phyloP scores from a whole-genome alignment of 805 yeast species.

The Saturnispora hagleri region DNA sequence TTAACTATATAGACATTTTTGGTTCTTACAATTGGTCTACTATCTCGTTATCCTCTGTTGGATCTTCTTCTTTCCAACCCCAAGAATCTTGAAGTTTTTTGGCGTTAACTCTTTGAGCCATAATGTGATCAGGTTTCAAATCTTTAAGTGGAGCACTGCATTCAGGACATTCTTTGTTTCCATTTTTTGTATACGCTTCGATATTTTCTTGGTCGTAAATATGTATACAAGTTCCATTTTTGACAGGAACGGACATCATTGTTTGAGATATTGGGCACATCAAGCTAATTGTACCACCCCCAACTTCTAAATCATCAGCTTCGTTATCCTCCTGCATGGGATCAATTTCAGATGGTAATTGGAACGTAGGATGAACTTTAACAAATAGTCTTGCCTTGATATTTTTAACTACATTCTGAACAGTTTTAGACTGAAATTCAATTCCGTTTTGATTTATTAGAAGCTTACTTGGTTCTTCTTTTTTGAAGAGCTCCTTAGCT shows the following conservation, averaged over 20 bases:
- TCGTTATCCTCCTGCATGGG: slow-evolving; percentile 23
- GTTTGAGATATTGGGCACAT: slow-evolving; percentile 58
- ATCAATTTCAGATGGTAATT: slow-evolving; percentile 37
- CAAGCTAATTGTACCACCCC: slow-evolving; percentile 63
- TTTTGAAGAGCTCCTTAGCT: background rate
- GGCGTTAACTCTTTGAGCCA: slow-evolving; percentile 11
- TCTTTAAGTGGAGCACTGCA: slow-evolving; percentile 29
- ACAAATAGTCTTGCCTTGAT: slow-evolving; percentile 30
- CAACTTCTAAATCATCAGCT: slow-evolving; percentile 52
- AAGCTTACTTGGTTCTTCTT: background rate
- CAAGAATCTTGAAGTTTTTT: slow-evolving; percentile 2
- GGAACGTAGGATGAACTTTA: slow-evolving; percentile 49
- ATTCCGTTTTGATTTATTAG: slow-evolving; percentile 3
- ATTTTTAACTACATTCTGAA: background rate
- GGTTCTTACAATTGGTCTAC: slow-evolving; percentile 5
- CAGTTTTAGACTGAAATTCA: slow-evolving; percentile 4
- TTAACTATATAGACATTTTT: background rate
- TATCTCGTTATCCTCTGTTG: slow-evolving; percentile 1
- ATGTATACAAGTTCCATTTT: slow-evolving; percentile 51
- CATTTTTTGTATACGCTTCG: slow-evolving; percentile 23
- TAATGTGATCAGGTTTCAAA: slow-evolving; percentile 11
- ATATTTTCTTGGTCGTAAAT: slow-evolving; percentile 47
- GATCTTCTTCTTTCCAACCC: slow-evolving; percentile 6
- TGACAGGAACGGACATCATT: slow-evolving; percentile 44
- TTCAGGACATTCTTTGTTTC: slow-evolving; percentile 43